Evolutionary conservation across 495 filamentous ascomycete species (phyloP), one percentile per base, ranked within the genome.

Genomic region (Venustampulla echinocandica): DNA sequence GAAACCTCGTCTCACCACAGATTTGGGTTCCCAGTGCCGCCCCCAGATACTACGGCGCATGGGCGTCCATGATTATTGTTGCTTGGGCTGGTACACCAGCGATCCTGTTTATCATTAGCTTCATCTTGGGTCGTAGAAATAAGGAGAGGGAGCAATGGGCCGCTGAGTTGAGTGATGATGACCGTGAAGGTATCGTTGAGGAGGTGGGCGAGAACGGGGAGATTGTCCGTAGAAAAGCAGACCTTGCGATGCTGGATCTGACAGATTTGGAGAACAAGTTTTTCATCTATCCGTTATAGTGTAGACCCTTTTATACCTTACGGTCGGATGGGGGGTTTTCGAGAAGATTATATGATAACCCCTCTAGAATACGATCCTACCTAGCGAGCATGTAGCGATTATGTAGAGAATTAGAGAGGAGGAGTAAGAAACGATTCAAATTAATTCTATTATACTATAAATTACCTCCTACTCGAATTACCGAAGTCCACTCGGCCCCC

Each of bases 41-140:
- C 0, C 79, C 79, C 13, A 65, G 69, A 25, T 86, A 85, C 40
- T 61, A 61, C 24, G 42, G 43, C 1, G 58, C 58, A 10, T 61
- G 58, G 58, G 47, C 57, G 13, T 47, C 44, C 9, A 47, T 51
- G 56, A 61, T 61, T 25, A 52, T 61, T 25, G 39, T 61, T 15
- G 52, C 47, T 28, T 61, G 58, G 58, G 55, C 42, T 1, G 52
- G 56, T 10, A 53, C 44, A 18, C 58, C 58, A 1, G 14, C 50
- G 0, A 56, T 53, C 10, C 48, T 61, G 5, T 47, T 52, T 6
- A 23, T 56, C 3, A 58, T 61, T 19, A 35, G 32, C n/a, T 58
- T 24, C 15, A 57, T 61, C 17, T 19, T 61, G 3, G 20, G 30
- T 10, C 33, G 39, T 19, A 34, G 58, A 10, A 61, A 60, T 41